phyloP scores from a whole-genome alignment of 2,329 filamentous ascomycete genomes.

The Clathrospora elynae region DNA sequence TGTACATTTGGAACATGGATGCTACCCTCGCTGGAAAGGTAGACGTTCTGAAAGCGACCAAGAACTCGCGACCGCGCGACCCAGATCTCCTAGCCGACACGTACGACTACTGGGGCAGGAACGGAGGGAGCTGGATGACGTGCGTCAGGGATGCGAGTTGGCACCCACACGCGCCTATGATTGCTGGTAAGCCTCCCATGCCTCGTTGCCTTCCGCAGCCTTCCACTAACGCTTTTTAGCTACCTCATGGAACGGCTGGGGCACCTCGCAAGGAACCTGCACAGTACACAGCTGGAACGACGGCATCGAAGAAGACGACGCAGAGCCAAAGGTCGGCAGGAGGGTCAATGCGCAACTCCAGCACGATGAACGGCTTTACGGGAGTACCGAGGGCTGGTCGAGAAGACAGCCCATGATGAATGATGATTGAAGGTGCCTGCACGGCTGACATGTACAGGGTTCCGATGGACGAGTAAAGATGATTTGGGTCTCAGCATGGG shows the following conservation, averaged over 20 bases:
- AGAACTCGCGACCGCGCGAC: constrained; percentile 62
- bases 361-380: constrained; percentile 46
- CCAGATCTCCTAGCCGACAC: constrained; percentile 60
- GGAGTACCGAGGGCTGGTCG: constrained; percentile 23
- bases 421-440: constrained; percentile 26
- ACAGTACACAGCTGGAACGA: constrained; percentile 81
- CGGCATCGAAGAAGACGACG: constrained; percentile 65
- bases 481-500: not conserved
- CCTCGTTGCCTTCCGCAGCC: not conserved
- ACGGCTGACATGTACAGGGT: constrained; percentile 8
- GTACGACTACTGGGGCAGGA: constrained; percentile 62
- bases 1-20: constrained; percentile 93
- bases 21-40: constrained; percentile 79
- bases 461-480: constrained; percentile 4
- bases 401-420: constrained; percentile 31
- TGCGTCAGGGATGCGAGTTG: constrained; percentile 88
- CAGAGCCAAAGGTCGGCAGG: constrained; percentile 41
- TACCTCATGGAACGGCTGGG: constrained; percentile 81
- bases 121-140: constrained; percentile 68
- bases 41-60: constrained; percentile 75
- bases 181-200: constrained; percentile 62
- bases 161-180: constrained; percentile 82
- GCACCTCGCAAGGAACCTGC: constrained; percentile 73
- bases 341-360: constrained; percentile 46
- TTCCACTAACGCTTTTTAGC: constrained; percentile 56